phyloP scores from a whole-genome alignment of 805 yeast species.

The Yarrowia sp. region DNA sequence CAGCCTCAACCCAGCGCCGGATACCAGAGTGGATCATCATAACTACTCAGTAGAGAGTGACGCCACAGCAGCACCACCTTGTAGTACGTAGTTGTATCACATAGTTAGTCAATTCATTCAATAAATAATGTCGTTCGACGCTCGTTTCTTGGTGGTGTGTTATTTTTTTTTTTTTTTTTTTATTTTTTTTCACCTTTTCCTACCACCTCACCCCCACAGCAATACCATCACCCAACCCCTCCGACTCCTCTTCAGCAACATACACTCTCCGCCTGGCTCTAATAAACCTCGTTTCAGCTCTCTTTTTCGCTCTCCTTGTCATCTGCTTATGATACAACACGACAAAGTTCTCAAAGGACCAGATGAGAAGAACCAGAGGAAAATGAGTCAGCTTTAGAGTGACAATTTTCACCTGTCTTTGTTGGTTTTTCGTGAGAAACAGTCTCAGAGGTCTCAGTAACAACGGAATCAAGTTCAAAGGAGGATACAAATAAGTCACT shows the following conservation, averaged over 20 bases:
- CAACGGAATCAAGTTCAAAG: background rate
- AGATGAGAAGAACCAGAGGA: background rate
- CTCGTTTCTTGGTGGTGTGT: no score
- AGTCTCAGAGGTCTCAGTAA: background rate
- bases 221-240: background rate
- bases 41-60: no score
- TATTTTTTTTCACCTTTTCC: background rate
- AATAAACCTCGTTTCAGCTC: background rate
- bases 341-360: slow-evolving; percentile 8
- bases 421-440: background rate
- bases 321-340: background rate
- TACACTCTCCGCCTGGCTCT: background rate
- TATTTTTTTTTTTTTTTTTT: no score
- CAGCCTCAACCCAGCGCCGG: no score
- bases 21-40: no score
- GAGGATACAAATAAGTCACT: slow-evolving; percentile 2
- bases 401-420: background rate
- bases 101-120: no score
- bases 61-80: no score
- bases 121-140: no score
- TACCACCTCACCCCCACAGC: slow-evolving; percentile 1
- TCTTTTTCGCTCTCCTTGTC: background rate
- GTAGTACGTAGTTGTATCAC: no score
- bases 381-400: background rate
- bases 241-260: background rate